A percentile compares a stretch with the other conserved stretches of the same genome.
Evolutionary conservation across 345 rosid genomes (phyloP).

Genomic region (Acer negundo): DNA sequence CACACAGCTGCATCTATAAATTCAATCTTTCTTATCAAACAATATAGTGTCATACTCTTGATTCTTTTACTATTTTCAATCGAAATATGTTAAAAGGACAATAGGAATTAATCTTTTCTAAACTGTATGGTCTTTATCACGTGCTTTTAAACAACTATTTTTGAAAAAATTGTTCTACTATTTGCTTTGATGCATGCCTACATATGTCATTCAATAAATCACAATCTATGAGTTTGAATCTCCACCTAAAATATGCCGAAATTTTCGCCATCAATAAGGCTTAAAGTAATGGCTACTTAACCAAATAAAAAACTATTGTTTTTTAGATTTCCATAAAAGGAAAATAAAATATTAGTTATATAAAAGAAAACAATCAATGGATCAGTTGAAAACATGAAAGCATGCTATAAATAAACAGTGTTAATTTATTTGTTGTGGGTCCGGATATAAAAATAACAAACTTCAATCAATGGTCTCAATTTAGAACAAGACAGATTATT

Average conservation of each 20-base stretch:
- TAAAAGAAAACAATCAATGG: background rate
- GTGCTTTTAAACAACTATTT: background rate
- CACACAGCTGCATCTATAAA: background rate
- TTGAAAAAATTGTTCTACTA: background rate
- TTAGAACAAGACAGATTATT: background rate
- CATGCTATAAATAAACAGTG: background rate
- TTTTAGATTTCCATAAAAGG: background rate
- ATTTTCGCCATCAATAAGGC: background rate
- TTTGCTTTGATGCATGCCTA: background rate
- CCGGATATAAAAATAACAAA: background rate
- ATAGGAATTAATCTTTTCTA: background rate
- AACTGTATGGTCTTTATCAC: too few species aligned
- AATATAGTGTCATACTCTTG: background rate
- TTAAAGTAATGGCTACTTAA: background rate
- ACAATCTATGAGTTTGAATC: background rate
- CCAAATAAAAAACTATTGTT: too few species aligned
- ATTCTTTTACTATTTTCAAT: too few species aligned
- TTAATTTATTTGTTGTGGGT: background rate
- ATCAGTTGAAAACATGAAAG: background rate
- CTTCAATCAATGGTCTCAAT: background rate
- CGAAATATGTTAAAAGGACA: background rate
- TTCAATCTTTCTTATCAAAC: background rate
- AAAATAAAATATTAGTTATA: too few species aligned
- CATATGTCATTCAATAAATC: background rate
- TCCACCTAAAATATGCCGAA: background rate